A percentile compares a stretch with the other conserved stretches of the same genome.
phyloP scores from a whole-genome alignment of 139 green algal species.

The Picochlorum sp. region DNA sequence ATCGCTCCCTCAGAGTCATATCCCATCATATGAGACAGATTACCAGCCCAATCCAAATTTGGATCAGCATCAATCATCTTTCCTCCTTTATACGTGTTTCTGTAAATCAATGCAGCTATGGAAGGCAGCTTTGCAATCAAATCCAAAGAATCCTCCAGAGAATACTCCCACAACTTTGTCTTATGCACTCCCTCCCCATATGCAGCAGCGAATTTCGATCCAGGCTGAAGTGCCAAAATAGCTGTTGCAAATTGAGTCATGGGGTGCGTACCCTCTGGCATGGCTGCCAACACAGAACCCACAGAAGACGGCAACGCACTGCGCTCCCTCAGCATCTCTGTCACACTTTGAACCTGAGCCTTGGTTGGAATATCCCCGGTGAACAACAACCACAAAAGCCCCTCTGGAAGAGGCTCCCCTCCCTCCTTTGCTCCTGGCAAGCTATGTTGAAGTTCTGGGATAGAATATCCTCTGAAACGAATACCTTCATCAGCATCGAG shows the following conservation, averaged over 20 bases:
- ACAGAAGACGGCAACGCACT: constrained; percentile 56
- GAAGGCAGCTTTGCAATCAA: constrained; percentile 89
- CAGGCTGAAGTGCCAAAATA: constrained; percentile 73
- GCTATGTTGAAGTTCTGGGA: constrained; percentile 79
- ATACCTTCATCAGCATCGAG: constrained; percentile 96
- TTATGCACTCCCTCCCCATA: constrained; percentile 87
- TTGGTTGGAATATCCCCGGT: constrained; percentile 74
- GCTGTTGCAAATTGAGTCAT: constrained; percentile 86
- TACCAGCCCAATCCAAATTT: constrained; percentile 87
- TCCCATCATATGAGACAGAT: constrained; percentile 92
- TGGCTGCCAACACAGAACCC: constrained; percentile 50
- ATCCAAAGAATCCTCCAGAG: constrained; percentile 88
- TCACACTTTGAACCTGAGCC: constrained; percentile 61
- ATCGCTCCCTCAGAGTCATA: constrained; percentile 45
- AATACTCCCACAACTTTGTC: constrained; percentile 70
- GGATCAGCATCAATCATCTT: constrained; percentile 48
- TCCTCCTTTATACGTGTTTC: constrained; percentile 50
- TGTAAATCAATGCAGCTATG: constrained; percentile 85
- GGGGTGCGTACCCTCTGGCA: constrained; percentile 78
- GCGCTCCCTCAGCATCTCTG: constrained; percentile 59
- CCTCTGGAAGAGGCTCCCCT: constrained; percentile 92
- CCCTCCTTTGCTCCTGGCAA: constrained; percentile 21
- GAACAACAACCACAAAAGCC: constrained; percentile 94
- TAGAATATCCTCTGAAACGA: constrained; percentile 86
- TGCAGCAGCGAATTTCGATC: constrained; percentile 73